Evolutionary conservation across 139 green algal species (phyloP).

Genomic region (Pleodorina starrii): DNA sequence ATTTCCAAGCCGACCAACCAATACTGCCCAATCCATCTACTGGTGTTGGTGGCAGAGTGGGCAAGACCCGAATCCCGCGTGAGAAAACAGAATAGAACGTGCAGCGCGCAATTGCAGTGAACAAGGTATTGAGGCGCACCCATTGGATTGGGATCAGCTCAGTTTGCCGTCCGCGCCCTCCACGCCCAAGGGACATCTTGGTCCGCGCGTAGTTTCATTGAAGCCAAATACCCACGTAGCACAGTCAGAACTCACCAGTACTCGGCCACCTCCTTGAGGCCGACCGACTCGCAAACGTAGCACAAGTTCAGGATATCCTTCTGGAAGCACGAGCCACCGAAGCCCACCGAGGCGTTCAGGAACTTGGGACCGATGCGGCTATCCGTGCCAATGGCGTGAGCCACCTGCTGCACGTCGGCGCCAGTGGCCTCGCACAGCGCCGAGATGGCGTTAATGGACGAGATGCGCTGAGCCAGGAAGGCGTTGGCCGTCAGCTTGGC

Average conservation of each 20-base stretch:
- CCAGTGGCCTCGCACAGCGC: conserved; percentile 97
- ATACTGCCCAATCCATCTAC: too few relatives aligned
- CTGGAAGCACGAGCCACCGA: conserved; percentile 99
- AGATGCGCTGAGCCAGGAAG: conserved; percentile 98
- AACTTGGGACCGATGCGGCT: conserved; percentile 98
- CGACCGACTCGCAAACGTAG: conserved; percentile 97
- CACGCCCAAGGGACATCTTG: too few relatives aligned
- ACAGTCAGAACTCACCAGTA: conserved; percentile 94
- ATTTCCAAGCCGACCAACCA: too few relatives aligned
- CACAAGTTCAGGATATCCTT: conserved; percentile 99
- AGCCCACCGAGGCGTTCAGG: conserved; percentile 97
- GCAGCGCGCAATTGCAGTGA: too few relatives aligned
- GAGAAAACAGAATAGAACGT: too few relatives aligned
- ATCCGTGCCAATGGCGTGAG: conserved; percentile 95
- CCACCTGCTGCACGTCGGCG: conserved; percentile 95
- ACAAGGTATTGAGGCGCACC: too few relatives aligned
- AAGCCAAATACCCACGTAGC: too few relatives aligned
- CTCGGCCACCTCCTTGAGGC: conserved; percentile 93
- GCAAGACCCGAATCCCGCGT: too few relatives aligned
- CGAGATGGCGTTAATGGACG: conserved; percentile 98
- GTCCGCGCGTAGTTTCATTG: too few relatives aligned
- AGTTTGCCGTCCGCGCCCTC: too few relatives aligned
- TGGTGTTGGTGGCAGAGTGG: too few relatives aligned
- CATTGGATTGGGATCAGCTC: too few relatives aligned
- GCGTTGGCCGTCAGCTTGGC: conserved; percentile 99